phyloP scores from a whole-genome alignment of 345 rosid species.

The Lumnitzera littorea region DNA sequence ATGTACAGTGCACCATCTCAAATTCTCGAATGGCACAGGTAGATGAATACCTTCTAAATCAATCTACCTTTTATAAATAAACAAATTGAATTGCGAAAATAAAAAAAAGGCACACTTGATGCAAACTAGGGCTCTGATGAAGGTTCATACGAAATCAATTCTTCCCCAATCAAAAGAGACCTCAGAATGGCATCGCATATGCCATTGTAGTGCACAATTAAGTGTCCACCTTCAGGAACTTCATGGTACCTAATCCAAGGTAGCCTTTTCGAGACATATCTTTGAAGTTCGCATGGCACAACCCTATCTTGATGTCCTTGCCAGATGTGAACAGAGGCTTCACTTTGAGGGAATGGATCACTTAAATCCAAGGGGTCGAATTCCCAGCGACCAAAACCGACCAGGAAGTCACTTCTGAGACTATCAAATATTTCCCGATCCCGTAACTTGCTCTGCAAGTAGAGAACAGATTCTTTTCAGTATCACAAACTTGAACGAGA shows the following conservation, averaged over 20 bases:
- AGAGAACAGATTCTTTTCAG: not conserved
- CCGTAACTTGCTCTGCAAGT: conserved; percentile 43
- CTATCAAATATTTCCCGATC: conserved; percentile 48
- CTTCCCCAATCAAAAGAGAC: conserved; percentile 65
- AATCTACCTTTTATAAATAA: conserved; percentile 1
- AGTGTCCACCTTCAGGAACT: conserved; percentile 79
- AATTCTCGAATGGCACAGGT: too few species aligned
- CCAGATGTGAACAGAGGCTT: conserved; percentile 65
- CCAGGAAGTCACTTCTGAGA: conserved; percentile 53
- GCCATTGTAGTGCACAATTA: conserved; percentile 70
- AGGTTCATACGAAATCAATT: conserved; percentile 32
- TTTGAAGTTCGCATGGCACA: conserved; percentile 68
- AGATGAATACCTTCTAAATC: too few species aligned
- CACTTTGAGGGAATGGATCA: conserved; percentile 36
- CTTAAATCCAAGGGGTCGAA: conserved; percentile 62
- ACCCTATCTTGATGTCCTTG: conserved; percentile 85
- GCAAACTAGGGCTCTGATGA: not conserved
- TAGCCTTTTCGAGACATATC: conserved; percentile 46
- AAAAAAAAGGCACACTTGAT: not conserved
- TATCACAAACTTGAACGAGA: not conserved
- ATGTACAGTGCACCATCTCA: too few species aligned
- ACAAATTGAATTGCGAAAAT: conserved; percentile 15
- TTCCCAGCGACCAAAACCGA: conserved; percentile 66
- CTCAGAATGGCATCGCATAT: conserved; percentile 58
- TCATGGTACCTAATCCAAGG: conserved; percentile 89